Evolutionary conservation across 768 basidiomycete species (phyloP).

Genomic region (Bullera alba): DNA sequence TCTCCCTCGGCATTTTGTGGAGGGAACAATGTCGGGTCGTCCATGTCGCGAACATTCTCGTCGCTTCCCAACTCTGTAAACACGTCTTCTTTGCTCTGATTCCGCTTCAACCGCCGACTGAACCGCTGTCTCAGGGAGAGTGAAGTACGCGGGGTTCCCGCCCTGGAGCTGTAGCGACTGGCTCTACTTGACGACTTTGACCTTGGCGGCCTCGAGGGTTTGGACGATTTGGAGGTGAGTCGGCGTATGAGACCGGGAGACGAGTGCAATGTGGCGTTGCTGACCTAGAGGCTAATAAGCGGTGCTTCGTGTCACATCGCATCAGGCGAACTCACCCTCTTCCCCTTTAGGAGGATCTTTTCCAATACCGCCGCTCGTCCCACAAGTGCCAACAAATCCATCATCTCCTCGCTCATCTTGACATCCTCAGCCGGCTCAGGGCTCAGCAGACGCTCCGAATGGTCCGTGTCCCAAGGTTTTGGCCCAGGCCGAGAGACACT

Average conservation of each 20-base stretch:
- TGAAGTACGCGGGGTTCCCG: neutral
- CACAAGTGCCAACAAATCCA: conserved; percentile 27
- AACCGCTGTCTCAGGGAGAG: conserved; percentile 7
- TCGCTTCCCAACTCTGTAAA: conserved; percentile 23
- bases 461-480: conserved; percentile 2
- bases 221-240: neutral
- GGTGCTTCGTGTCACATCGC: neutral
- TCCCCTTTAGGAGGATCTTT: conserved; percentile 22
- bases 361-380: conserved; percentile 34
- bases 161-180: neutral
- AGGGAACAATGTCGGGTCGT: conserved; percentile 2
- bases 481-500: neutral
- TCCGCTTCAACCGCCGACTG: conserved; percentile 9
- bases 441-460: conserved; percentile 1
- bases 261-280: neutral
- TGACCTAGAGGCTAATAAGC: neutral
- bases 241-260: neutral
- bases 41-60: conserved; percentile 9
- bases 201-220: neutral
- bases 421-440: conserved; percentile 2
- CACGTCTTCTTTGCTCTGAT: conserved; percentile 15
- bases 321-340: conserved; percentile 22
- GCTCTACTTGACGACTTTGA: neutral
- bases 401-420: conserved; percentile 17
- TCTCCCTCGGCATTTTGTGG: too few species aligned